A percentile compares a stretch with the other conserved stretches of the same genome.
phyloP scores from a whole-genome alignment of 1,284 basidiomycete genomes.

The Ganoderma multipileum region DNA sequence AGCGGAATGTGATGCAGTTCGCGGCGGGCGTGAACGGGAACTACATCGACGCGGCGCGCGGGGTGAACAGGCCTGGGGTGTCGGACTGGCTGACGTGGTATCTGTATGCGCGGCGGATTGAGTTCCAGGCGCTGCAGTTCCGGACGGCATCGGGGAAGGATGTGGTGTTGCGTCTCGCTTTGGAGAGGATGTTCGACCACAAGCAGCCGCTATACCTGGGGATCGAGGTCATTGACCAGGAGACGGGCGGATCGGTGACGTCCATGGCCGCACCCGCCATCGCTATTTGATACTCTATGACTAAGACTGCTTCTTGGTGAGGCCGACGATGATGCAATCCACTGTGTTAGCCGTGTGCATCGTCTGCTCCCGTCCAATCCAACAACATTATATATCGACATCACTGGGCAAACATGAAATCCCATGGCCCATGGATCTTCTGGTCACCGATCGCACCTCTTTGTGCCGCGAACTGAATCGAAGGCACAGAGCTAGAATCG shows the following conservation, averaged over 20 bases:
- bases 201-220: not conserved
- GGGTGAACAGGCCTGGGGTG: not conserved
- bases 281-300: not conserved
- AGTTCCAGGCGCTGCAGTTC: constrained; percentile 5
- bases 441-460: not conserved
- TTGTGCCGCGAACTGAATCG: not conserved
- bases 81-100: constrained; percentile 8
- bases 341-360: too few relatives aligned
- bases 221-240: not conserved
- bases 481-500: not conserved
- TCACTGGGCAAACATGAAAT: not conserved
- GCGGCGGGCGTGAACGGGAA: not conserved
- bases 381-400: not conserved
- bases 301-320: too few relatives aligned
- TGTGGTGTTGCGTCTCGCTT: not conserved
- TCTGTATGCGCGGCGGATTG: constrained; percentile 1
- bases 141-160: not conserved
- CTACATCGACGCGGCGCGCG: constrained; percentile 3
- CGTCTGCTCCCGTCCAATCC: not conserved
- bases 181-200: constrained; percentile 3
- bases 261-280: not conserved
- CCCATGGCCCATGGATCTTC: not conserved
- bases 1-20: not conserved
- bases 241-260: not conserved
- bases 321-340: too few relatives aligned